A percentile compares a stretch with the other conserved stretches of the same genome.
These are phyloP conservation scores for Penicillium bialowiezense DNA, from an alignment of 495 filamentous ascomycete genomes.

Conservation along the genomic window DNA sequence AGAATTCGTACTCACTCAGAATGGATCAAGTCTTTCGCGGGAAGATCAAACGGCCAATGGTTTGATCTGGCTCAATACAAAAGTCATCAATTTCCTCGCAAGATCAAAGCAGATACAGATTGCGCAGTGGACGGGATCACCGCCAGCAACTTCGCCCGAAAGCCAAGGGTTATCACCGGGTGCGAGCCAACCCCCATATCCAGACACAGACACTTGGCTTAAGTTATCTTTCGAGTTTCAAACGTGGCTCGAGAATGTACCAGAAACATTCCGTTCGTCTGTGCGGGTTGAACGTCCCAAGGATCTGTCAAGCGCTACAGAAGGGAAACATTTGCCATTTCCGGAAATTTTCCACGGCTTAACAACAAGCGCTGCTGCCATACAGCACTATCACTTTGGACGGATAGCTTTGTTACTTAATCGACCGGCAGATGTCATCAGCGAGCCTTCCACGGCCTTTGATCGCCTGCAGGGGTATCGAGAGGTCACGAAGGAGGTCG, in stretches of 20 bases:
- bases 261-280: slow-evolving; percentile 41
- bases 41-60: slow-evolving; percentile 39
- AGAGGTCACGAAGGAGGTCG: slow-evolving; percentile 44
- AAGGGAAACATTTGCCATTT: slow-evolving; percentile 29
- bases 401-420: slow-evolving; percentile 39
- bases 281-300: slow-evolving; percentile 36
- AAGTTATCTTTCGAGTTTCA: slow-evolving; percentile 39
- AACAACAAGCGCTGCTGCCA: slow-evolving; percentile 34
- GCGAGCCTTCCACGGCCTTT: slow-evolving; percentile 37
- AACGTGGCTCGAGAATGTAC: slow-evolving; percentile 40
- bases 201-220: slow-evolving; percentile 35
- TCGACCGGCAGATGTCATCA: slow-evolving; percentile 32
- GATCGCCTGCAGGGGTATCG: slow-evolving; percentile 41
- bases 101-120: slow-evolving; percentile 34
- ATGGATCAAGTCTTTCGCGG: slow-evolving; percentile 3
- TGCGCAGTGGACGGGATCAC: slow-evolving; percentile 31
- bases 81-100: slow-evolving; percentile 40
- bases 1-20: slow-evolving; percentile 12
- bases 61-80: slow-evolving; percentile 35
- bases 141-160: slow-evolving; percentile 12
- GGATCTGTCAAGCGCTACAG: slow-evolving; percentile 23
- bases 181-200: slow-evolving; percentile 7
- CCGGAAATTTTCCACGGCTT: slow-evolving; percentile 37
- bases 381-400: slow-evolving; percentile 45
- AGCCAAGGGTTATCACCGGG: slow-evolving; percentile 1